These are phyloP conservation scores for Chalciporus piperatus DNA, from an alignment of 768 basidiomycete genomes.

Conservation along the genomic window DNA sequence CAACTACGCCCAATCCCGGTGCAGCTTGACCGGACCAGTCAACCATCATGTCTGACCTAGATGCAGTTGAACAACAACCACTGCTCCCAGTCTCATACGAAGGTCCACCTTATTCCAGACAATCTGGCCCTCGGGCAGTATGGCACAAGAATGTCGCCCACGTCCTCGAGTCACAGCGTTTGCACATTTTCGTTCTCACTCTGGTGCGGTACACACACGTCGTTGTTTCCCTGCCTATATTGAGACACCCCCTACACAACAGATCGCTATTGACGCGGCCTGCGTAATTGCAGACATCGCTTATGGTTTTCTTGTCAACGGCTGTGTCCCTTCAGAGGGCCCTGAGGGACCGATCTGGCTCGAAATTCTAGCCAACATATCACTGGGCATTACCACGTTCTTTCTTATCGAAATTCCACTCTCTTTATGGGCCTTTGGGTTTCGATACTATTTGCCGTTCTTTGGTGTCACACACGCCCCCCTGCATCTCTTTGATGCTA, in stretches of 20 bases:
- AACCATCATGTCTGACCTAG: constrained; percentile 36
- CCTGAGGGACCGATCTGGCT: constrained; percentile 59
- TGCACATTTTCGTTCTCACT: constrained; percentile 57
- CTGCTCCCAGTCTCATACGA: constrained; percentile 38
- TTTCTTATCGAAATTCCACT: constrained; percentile 80
- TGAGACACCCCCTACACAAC: constrained; percentile 17
- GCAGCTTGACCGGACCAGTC: constrained; percentile 16
- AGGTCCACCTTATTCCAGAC: constrained; percentile 5
- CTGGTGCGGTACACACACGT: constrained; percentile 44
- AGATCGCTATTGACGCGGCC: constrained; percentile 59
- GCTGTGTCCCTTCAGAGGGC: constrained; percentile 42
- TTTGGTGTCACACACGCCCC: constrained; percentile 49
- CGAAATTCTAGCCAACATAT: constrained; percentile 56
- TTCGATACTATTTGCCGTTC: constrained; percentile 60
- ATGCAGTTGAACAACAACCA: constrained; percentile 45
- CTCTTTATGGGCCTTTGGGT: constrained; percentile 63
- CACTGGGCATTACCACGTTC: constrained; percentile 63
- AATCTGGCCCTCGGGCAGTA: constrained; percentile 3
- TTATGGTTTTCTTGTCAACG: constrained; percentile 59
- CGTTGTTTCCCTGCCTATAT: constrained; percentile 18
- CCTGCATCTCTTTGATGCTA: constrained; percentile 73
- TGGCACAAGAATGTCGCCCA: constrained; percentile 39
- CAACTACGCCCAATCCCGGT: constrained; percentile 1
- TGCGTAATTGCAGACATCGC: constrained; percentile 74
- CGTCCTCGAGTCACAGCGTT: constrained; percentile 48